These are phyloP conservation scores for Backusella morwellensis DNA, from an alignment of 192 early-diverging fungal species.

Conservation along the genomic window DNA sequence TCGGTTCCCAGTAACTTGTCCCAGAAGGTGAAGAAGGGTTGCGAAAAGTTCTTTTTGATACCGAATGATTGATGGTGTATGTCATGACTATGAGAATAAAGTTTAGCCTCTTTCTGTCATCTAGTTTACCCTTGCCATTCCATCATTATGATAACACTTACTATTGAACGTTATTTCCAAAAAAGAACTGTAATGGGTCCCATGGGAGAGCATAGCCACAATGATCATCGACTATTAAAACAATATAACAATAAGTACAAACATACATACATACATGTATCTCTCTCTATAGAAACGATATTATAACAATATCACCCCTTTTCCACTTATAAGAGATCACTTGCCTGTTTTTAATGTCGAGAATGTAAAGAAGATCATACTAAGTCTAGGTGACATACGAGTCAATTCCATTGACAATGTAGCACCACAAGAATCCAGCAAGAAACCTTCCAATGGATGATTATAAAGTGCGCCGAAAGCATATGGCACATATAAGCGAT, in stretches of 20 bases:
- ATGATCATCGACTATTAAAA: conserved; percentile 70
- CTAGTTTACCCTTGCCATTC: background rate
- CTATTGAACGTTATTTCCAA: conserved; percentile 58
- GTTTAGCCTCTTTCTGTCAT: background rate
- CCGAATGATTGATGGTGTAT: conserved; percentile 59
- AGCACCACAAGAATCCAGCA: conserved; percentile 73
- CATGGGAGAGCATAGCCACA: conserved; percentile 78
- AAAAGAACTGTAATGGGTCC: conserved; percentile 66
- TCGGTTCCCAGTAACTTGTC: conserved; percentile 70
- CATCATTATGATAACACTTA: background rate
- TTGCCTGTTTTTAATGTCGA: conserved; percentile 70
- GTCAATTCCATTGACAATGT: conserved; percentile 59
- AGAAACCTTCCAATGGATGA: conserved; percentile 76
- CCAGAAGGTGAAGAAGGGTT: conserved; percentile 84
- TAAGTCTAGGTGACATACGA: conserved; percentile 67
- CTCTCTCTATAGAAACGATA: background rate
- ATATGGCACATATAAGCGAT: conserved; percentile 73
- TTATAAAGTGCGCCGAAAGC: conserved; percentile 84
- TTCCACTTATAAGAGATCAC: background rate
- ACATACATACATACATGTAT: background rate
- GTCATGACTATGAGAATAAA: conserved; percentile 43
- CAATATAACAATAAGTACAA: background rate
- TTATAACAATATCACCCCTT: background rate
- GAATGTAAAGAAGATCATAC: conserved; percentile 67
- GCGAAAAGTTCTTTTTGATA: conserved; percentile 57